These are phyloP conservation scores for Neoboletus brunneissimus DNA, from an alignment of 768 basidiomycete genomes.

Conservation along the genomic window DNA sequence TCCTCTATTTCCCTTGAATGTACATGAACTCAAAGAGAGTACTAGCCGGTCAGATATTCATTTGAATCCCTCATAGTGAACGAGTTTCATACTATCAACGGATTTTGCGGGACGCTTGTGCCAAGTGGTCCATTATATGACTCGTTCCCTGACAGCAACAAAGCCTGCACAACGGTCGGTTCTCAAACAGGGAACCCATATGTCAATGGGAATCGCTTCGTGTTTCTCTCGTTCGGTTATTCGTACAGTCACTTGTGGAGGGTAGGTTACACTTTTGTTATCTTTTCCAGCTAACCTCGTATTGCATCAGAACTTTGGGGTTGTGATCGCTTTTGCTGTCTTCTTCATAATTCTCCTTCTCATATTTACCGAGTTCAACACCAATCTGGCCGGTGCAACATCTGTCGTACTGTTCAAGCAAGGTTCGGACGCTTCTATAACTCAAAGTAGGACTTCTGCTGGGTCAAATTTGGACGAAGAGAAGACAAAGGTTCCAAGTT, in stretches of 20 bases:
- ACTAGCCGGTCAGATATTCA: conserved; percentile 51
- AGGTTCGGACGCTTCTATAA: conserved; percentile 36
- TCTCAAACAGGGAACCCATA: conserved; percentile 53
- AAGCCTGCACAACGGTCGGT: conserved; percentile 75
- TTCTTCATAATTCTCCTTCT: conserved; percentile 57
- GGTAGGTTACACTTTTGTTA: conserved; percentile 23
- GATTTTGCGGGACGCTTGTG: conserved; percentile 55
- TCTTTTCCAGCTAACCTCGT: not conserved
- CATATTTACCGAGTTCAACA: conserved; percentile 56
- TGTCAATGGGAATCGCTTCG: conserved; percentile 62
- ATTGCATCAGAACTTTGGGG: conserved; percentile 57
- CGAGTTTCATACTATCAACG: conserved; percentile 74
- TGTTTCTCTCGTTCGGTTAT: conserved; percentile 43
- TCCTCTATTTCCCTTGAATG: conserved; percentile 31
- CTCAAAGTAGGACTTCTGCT: not conserved
- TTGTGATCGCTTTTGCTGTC: conserved; percentile 61
- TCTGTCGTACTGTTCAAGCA: conserved; percentile 66
- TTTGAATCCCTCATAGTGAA: conserved; percentile 78
- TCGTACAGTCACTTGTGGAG: conserved; percentile 48
- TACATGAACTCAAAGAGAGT: not conserved
- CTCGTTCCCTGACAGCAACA: conserved; percentile 53
- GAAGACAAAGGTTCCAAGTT: conserved; percentile 20
- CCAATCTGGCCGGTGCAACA: conserved; percentile 32
- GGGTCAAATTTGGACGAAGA: conserved; percentile 30
- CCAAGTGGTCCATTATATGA: conserved; percentile 65